Evolutionary conservation across 1,284 basidiomycete genomes (phyloP).

Genomic region (Clitocybe nebularis): DNA sequence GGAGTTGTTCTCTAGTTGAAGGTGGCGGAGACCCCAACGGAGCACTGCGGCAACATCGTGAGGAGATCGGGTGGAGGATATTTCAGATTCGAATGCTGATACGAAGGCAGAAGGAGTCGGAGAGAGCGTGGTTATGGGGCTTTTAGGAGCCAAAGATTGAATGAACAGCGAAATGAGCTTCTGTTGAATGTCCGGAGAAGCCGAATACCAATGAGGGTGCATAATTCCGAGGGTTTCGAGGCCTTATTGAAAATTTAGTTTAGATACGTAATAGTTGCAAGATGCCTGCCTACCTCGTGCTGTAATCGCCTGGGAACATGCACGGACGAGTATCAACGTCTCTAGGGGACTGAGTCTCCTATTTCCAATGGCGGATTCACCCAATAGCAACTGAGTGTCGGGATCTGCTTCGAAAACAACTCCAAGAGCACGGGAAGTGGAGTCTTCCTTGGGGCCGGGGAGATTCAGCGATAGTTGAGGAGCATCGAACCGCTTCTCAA

Average conservation of each 20-base stretch:
- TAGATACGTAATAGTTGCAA: constrained; percentile 5
- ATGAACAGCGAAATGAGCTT: constrained; percentile 69
- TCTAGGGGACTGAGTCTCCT: constrained; percentile 56
- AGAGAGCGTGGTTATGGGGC: constrained; percentile 42
- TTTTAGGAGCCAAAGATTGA: constrained; percentile 51
- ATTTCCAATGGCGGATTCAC: constrained; percentile 53
- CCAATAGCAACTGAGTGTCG: constrained; percentile 38
- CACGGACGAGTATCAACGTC: constrained; percentile 55
- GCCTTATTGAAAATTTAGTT: constrained; percentile 35
- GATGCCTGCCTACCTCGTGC: constrained; percentile 57
- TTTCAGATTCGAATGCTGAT: constrained; percentile 57
- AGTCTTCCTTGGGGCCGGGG: constrained; percentile 45
- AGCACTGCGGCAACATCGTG: constrained; percentile 76
- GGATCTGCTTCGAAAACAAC: constrained; percentile 59
- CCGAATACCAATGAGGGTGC: constrained; percentile 77
- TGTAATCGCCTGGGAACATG: constrained; percentile 60
- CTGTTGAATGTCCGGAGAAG: constrained; percentile 62
- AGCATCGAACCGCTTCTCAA: constrained; percentile 26
- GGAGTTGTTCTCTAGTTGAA: constrained; percentile 49
- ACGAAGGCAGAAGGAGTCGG: constrained; percentile 40
- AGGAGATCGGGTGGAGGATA: constrained; percentile 58
- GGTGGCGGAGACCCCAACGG: constrained; percentile 72
- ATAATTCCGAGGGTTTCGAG: constrained; percentile 74
- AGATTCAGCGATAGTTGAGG: constrained; percentile 63
- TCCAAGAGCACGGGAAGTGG: constrained; percentile 42